Percentiles rank a stretch among this genome's conserved stretches.
phyloP scores from a whole-genome alignment of 2,329 filamentous ascomycete genomes.

The Sarocladium brachiariae region DNA sequence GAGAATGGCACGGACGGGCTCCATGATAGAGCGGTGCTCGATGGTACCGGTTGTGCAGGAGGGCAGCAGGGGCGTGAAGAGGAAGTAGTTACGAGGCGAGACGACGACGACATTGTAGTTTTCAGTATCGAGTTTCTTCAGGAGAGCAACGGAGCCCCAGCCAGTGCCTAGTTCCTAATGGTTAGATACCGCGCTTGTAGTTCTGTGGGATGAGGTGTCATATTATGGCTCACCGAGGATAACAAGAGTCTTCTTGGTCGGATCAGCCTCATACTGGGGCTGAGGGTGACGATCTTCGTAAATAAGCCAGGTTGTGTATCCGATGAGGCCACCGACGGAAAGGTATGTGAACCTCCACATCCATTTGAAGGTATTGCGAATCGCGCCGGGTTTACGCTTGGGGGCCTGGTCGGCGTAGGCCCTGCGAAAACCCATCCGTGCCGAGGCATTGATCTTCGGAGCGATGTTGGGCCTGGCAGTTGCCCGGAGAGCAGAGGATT shows the following conservation, averaged over 20 bases:
- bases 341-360: conserved; percentile 78
- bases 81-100: conserved; percentile 98
- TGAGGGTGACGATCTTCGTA: conserved; percentile 75
- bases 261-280: conserved; percentile 73
- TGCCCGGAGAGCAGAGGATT: conserved; percentile 17
- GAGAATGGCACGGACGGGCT: conserved; percentile 92
- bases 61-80: conserved; percentile 94
- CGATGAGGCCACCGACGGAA: conserved; percentile 61
- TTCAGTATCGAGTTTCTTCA: conserved; percentile 97
- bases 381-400: conserved; percentile 48
- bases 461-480: conserved; percentile 24
- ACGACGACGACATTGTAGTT: conserved; percentile 99
- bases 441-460: conserved; percentile 26
- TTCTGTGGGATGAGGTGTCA: conserved; percentile 12
- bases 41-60: conserved; percentile 97
- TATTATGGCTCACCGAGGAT: conserved; percentile 70
- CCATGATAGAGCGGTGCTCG: conserved; percentile 99
- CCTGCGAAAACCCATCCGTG: conserved; percentile 35
- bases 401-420: conserved; percentile 44
- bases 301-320: conserved; percentile 71
- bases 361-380: conserved; percentile 67
- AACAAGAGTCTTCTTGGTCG: conserved; percentile 92
- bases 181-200: neutral
- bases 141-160: conserved; percentile 89
- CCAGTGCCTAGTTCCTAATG: conserved; percentile 63